These are phyloP conservation scores for Hymenoscyphus occultus DNA, from an alignment of 2,329 filamentous ascomycete species.

Conservation along the genomic window DNA sequence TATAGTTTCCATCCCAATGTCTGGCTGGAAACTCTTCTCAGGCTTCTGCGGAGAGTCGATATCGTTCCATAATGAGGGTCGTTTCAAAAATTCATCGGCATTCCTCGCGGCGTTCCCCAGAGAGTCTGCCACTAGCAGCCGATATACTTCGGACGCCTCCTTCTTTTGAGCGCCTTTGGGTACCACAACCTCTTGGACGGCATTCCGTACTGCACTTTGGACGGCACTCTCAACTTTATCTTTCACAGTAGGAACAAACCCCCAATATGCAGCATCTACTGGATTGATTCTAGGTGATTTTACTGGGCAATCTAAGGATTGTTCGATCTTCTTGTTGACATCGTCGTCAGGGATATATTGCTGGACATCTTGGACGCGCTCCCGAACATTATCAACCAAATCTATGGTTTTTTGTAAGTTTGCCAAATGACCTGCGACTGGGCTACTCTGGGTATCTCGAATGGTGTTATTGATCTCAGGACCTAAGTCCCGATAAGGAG, in stretches of 20 bases:
- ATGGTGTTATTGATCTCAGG: conserved; percentile 7
- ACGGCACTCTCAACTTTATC: conserved; percentile 32
- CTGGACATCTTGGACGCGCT: conserved; percentile 13
- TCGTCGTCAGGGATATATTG: conserved; percentile 5
- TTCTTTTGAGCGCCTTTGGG: conserved; percentile 23
- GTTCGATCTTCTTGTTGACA: background rate
- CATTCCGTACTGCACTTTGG: conserved; percentile 30
- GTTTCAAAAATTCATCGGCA: conserved; percentile 29
- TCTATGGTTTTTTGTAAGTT: conserved; percentile 23
- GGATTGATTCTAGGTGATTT: conserved; percentile 14
- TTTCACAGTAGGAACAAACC: conserved; percentile 30
- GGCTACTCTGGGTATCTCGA: background rate
- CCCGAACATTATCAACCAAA: conserved; percentile 18
- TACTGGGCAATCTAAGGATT: background rate
- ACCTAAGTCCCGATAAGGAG: background rate
- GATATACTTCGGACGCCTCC: conserved; percentile 27
- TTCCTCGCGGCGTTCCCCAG: conserved; percentile 25
- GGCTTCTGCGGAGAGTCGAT: conserved; percentile 5
- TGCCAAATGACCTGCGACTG: conserved; percentile 11
- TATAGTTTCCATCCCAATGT: conserved; percentile 17
- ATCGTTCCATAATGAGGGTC: conserved; percentile 23
- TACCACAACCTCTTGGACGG: conserved; percentile 25
- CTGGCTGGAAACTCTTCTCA: conserved; percentile 7
- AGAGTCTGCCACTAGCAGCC: conserved; percentile 28
- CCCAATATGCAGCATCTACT: conserved; percentile 31